These are phyloP conservation scores for Suaeda aralocaspica DNA, from an alignment of 148 eudicot genomes.

Conservation along the genomic window DNA sequence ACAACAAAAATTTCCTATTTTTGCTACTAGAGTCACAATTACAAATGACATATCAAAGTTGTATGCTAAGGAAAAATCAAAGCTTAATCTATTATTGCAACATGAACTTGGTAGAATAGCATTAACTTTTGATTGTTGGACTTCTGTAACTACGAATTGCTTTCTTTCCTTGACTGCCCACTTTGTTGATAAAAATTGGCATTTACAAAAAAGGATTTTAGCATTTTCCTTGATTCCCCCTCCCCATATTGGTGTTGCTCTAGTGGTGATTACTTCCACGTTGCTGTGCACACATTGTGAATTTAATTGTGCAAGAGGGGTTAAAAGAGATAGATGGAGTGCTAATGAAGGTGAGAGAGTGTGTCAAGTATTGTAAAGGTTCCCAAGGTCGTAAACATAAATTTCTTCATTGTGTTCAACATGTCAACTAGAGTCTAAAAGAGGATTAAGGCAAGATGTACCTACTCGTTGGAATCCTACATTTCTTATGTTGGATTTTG, in stretches of 20 bases:
- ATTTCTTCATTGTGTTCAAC: background rate
- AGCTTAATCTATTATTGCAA: background rate
- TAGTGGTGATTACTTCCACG: slow-evolving; percentile 5
- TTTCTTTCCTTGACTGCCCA: slow-evolving; percentile 6
- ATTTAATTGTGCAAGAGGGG: slow-evolving; percentile 3
- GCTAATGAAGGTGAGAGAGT: background rate
- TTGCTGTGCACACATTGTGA: slow-evolving; percentile 5
- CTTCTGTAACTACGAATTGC: slow-evolving; percentile 7
- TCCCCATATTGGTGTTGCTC: slow-evolving; percentile 4
- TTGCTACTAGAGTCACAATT: background rate
- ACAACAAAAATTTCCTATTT: too few relatives aligned
- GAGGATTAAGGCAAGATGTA: slow-evolving; percentile 15
- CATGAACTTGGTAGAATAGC: background rate
- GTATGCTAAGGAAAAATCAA: background rate
- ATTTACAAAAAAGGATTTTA: background rate
- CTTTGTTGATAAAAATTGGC: slow-evolving; percentile 4
- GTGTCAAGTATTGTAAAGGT: slow-evolving; percentile 18
- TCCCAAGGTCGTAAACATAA: slow-evolving; percentile 5
- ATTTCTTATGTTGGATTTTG: background rate
- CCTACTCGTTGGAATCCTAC: slow-evolving; percentile 12
- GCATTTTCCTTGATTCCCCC: slow-evolving; percentile 5
- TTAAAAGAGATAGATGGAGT: background rate
- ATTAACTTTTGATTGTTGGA: slow-evolving; percentile 7
- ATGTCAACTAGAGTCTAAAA: background rate
- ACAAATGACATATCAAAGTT: background rate